Conservation (phyloP, 164 flowering plant genomes). For the Paratinospora sagittata region DNA sequence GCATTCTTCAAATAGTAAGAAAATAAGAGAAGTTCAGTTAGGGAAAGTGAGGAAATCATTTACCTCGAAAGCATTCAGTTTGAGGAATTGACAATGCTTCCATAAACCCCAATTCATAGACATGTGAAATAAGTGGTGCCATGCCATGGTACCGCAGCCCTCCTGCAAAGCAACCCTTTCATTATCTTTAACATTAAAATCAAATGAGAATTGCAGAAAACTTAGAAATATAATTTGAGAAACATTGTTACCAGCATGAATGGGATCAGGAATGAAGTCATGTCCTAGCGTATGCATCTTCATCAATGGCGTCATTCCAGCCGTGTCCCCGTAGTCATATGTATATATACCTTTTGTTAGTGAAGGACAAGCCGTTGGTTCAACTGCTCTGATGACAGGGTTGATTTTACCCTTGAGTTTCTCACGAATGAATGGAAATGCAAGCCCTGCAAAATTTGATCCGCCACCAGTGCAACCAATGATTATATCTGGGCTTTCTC, state of each 20-base stretch:
- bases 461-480: constrained; percentile 98
- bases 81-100: constrained; percentile 87
- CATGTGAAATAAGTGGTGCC: constrained; percentile 93
- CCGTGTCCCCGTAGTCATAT: constrained; percentile 94
- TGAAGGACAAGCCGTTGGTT: constrained; percentile 93
- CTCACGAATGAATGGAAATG: constrained; percentile 87
- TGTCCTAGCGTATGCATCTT: constrained; percentile 99
- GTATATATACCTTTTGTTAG: constrained; percentile 87
- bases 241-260: constrained; percentile 76
- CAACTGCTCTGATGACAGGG: constrained; percentile 83
- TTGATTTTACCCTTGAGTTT: constrained; percentile 73
- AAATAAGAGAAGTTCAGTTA: not conserved
- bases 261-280: constrained; percentile 93
- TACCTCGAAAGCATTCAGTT: constrained; percentile 86
- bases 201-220: not conserved
- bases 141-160: constrained; percentile 97
- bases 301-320: constrained; percentile 90
- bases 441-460: constrained; percentile 85
- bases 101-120: constrained; percentile 79
- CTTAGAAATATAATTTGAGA: not conserved
- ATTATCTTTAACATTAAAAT: not conserved
- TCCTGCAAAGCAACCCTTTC: constrained; percentile 35
- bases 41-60: not conserved
- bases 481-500: constrained; percentile 85
- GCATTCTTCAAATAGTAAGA: not conserved